Evolutionary conservation across 2,329 filamentous ascomycete species (phyloP).

Genomic region (Colletotrichum eremochloae): DNA sequence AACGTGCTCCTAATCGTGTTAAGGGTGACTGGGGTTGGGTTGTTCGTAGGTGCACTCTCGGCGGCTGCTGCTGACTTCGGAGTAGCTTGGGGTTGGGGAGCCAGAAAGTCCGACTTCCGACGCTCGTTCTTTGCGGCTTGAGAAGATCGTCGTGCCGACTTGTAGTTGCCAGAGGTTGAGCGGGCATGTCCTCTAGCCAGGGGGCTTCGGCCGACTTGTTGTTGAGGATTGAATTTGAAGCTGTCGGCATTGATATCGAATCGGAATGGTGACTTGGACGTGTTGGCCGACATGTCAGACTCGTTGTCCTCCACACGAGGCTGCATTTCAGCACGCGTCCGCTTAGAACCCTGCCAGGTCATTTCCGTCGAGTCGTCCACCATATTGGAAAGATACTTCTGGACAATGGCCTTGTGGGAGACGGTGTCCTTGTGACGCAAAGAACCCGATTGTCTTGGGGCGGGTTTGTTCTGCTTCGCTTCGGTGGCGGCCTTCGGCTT

Average conservation of each 20-base stretch:
- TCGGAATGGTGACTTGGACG: constrained; percentile 55
- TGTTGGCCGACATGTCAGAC: constrained; percentile 62
- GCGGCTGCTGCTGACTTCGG: constrained; percentile 28
- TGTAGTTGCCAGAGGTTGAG: constrained; percentile 46
- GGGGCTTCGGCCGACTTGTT: constrained; percentile 54
- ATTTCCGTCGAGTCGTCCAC: constrained; percentile 59
- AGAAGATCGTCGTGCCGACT: constrained; percentile 30
- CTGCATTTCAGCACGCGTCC: constrained; percentile 65
- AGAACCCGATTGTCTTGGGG: constrained; percentile 24
- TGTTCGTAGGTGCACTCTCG: constrained; percentile 15
- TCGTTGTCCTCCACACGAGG: constrained; percentile 67
- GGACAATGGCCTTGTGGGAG: constrained; percentile 49
- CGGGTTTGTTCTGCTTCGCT: constrained; percentile 11
- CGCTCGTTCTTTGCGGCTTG: constrained; percentile 34
- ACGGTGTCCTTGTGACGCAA: constrained; percentile 61
- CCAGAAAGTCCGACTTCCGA: constrained; percentile 37
- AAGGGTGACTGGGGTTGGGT: constrained; percentile 41
- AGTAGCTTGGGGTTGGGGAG: constrained; percentile 32
- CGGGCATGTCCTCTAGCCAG: constrained; percentile 53
- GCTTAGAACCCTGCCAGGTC: constrained; percentile 55
- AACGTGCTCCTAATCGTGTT: constrained; percentile 41
- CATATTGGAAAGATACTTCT: constrained; percentile 49
- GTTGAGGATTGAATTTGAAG: constrained; percentile 47
- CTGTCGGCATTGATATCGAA: constrained; percentile 44
- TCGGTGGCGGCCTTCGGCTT: constrained; percentile 51